These are phyloP conservation scores for Lepiota venenata DNA, from an alignment of 768 basidiomycete genomes.

Conservation along the genomic window DNA sequence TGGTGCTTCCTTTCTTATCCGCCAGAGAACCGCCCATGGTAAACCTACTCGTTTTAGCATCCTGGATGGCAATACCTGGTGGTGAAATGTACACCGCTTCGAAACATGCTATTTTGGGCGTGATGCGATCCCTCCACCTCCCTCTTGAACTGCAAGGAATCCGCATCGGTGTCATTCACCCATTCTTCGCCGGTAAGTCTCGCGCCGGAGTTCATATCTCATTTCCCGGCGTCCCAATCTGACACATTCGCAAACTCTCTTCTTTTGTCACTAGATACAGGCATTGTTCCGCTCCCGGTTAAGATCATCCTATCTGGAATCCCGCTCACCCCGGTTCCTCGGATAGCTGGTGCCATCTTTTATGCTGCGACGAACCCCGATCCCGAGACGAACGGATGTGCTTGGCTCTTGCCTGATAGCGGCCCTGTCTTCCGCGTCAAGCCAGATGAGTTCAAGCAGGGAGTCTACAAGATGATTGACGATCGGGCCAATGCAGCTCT, in stretches of 20 bases:
- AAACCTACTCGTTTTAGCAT: conserved; percentile 31
- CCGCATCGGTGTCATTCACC: conserved; percentile 45
- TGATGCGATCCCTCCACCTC: conserved; percentile 46
- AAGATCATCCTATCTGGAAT: conserved; percentile 48
- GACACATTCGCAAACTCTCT: background rate
- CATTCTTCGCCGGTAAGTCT: conserved; percentile 48
- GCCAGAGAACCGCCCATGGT: background rate
- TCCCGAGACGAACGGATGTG: conserved; percentile 39
- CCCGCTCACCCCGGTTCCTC: conserved; percentile 41
- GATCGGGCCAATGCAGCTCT: conserved; percentile 28
- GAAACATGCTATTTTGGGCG: conserved; percentile 51
- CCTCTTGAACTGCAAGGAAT: conserved; percentile 33
- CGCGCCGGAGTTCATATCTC: background rate
- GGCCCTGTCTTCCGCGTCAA: conserved; percentile 46
- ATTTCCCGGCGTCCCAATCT: background rate
- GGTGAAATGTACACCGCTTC: conserved; percentile 47
- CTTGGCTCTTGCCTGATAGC: conserved; percentile 46
- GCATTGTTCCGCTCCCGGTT: conserved; percentile 34
- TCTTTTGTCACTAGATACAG: conserved; percentile 35
- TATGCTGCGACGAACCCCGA: conserved; percentile 46
- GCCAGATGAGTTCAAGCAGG: conserved; percentile 44
- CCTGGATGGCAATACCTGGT: conserved; percentile 42
- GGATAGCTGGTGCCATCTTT: conserved; percentile 51
- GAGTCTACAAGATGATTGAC: conserved; percentile 52
- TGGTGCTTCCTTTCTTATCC: conserved; percentile 1